Base-by-base conservation (phyloP, 352 stramenopile genomes). In the Phytophthora multivora region DNA sequence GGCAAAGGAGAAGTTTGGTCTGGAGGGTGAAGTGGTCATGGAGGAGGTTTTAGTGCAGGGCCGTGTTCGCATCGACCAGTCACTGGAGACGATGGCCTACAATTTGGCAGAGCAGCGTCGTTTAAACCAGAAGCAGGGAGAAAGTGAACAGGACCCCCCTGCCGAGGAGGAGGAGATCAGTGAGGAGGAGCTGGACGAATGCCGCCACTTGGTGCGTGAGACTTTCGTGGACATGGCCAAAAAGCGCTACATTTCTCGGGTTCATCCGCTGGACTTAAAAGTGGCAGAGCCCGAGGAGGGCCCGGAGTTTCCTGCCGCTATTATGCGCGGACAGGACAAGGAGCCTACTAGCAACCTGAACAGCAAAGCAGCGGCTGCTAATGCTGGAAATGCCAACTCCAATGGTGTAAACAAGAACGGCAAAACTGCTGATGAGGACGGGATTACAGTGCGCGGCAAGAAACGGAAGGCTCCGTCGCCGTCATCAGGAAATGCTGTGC, bases 221-320 rank as follows among this genome's bases (percentile, higher is more conserved):
- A 66, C 69, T n/a, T 95, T 96, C 60, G 77, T 95, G 25, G 81
- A 96, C 39, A 95, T 96, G 88, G 86, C 86, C 59, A 96, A 96
- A 69, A 91, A 91, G 65, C 79, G 88, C 46, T 95, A 91, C 72
- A 90, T 96, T 50, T 82, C 83, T 25, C 83, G 88, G 10, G 88
- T 96, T 38, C 86, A 96, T 51, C 88, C 88, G 40, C 58, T 96
- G 11, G 83, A 95, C 49, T 69, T 96, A 49, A 91, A 85, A 53
- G 56, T 90, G 26, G 77, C 71, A 0, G 78, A 90, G 50, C 65
- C 69, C 1, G 78, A 91, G 40, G 79, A 83, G 40, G 60, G 66
- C n/a, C 76, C 75, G 3, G 83, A 90, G 6, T 86, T 90, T 39
- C 79, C 80, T 18, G 66, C 64, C 18, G 87, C 71, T 51, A 91